Base-by-base conservation (phyloP, 2,329 filamentous ascomycete genomes). In the Fusarium lateritium region DNA sequence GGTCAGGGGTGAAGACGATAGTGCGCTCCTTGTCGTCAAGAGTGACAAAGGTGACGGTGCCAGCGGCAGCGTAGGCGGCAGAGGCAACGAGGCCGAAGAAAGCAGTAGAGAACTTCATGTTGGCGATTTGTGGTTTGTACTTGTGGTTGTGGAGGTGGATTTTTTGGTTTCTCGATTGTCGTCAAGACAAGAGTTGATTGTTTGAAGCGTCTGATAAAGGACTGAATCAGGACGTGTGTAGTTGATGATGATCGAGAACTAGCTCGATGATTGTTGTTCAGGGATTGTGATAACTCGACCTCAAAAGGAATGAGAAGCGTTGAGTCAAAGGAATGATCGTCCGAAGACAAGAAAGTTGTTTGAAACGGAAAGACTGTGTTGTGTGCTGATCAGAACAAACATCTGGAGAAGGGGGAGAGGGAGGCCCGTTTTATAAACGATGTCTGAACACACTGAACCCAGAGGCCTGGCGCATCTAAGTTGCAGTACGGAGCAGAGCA, bases 1-100 rank as follows among this genome's bases (percentile, higher is more conserved):
- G 72, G 74, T 77, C 84, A 71, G 81, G 71, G 31, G 84, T 86
- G 79, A 88, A 86, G 79, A 83, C 71, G 76, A 89, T 72, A 47
- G 81, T 84, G 76, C 86, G 84, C 61, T 78, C 75, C 34, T 78
- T 79, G 61, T 77, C 72, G 76, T 91, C 89, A 51, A 88, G 84
- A 71, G 86, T 89, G 78, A 84, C 73, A 80, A 91, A 89, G 70
- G 85, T 87, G 73, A 91, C 79, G 78, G 84, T 85, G 75, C 75
- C 77, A 61, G 84, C 85, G 56, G 75, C 76, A 72, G 77, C 82
- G 51, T 82, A 70, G 64, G 81, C 77, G 61, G 82, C 82, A 56
- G 79, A 71, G 69, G 84, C 81, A 65, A 81, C 76, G 63, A 84
- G 69, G 70, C 81, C 78, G 70, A 83, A 77, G 75, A 85, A 72